Percentiles rank a stretch among this genome's conserved stretches.
These are phyloP conservation scores for Keithomyces neogunnii DNA, from an alignment of 2,329 filamentous ascomycete species.

Conservation along the genomic window DNA sequence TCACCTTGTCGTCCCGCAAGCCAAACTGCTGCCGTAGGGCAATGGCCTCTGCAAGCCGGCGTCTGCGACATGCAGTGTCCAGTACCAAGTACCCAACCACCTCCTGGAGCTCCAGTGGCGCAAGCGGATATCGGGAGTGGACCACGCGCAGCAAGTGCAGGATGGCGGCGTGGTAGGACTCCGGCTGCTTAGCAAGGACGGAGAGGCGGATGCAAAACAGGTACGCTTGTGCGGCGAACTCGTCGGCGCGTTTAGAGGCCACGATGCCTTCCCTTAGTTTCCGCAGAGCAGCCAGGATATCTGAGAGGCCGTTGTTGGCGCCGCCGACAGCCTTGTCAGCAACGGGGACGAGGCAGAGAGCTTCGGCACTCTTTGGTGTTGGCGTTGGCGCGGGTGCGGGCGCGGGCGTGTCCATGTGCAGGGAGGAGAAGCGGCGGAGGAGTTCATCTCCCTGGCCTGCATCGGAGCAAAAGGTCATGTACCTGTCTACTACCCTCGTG, in stretches of 20 bases:
- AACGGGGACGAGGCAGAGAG: conserved; percentile 1
- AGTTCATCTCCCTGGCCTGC: conserved; percentile 64
- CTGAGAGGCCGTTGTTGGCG: conserved; percentile 53
- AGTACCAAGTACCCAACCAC: conserved; percentile 75
- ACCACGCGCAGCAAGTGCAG: conserved; percentile 67
- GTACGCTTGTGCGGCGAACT: conserved; percentile 82
- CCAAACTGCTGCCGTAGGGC: conserved; percentile 52
- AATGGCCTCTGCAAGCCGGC: conserved; percentile 66
- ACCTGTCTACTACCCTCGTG: conserved; percentile 77
- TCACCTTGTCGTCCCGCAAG: conserved; percentile 60
- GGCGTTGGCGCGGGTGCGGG: not conserved
- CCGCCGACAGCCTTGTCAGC: conserved; percentile 25
- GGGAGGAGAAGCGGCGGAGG: conserved; percentile 63
- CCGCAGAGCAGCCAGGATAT: conserved; percentile 74
- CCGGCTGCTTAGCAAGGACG: conserved; percentile 71
- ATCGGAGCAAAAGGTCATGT: conserved; percentile 79
- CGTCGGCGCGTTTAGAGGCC: conserved; percentile 64
- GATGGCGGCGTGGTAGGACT: conserved; percentile 85
- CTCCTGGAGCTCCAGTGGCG: conserved; percentile 65
- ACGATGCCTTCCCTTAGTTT: conserved; percentile 89
- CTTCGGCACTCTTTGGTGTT: not conserved
- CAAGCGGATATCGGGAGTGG: conserved; percentile 59
- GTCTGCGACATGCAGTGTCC: conserved; percentile 78
- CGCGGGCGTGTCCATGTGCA: conserved; percentile 25
- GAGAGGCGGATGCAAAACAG: conserved; percentile 83